These are phyloP conservation scores for Backusella psychrophila DNA, from an alignment of 192 early-diverging fungal species.

Conservation along the genomic window DNA sequence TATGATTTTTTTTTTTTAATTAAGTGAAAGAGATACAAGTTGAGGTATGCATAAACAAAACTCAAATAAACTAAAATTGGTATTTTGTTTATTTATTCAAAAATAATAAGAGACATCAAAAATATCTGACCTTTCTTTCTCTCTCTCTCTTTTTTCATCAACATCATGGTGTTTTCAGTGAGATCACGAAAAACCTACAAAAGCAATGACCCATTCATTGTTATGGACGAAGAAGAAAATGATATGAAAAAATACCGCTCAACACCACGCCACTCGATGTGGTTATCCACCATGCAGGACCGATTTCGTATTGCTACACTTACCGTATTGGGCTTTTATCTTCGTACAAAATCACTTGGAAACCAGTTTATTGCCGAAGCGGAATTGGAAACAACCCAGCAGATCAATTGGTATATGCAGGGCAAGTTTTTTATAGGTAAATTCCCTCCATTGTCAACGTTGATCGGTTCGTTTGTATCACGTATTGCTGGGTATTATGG, in stretches of 20 bases:
- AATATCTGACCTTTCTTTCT: not conserved
- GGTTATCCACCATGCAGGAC: not conserved
- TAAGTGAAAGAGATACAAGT: not conserved
- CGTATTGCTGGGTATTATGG: constrained; percentile 21
- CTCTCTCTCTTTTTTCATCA: not conserved
- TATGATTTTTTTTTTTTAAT: not conserved
- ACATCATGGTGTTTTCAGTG: not conserved
- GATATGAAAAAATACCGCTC: not conserved
- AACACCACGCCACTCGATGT: not conserved
- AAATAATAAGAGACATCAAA: not conserved
- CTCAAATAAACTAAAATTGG: not conserved
- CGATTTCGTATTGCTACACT: not conserved
- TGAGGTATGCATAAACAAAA: not conserved
- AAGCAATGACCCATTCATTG: not conserved
- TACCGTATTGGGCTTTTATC: not conserved
- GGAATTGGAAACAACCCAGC: constrained; percentile 14
- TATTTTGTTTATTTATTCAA: not conserved
- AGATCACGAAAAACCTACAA: not conserved
- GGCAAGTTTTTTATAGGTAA: constrained; percentile 27
- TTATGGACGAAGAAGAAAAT: not conserved
- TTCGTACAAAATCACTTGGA: not conserved
- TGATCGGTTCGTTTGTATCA: constrained; percentile 15
- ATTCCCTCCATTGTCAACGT: constrained; percentile 20
- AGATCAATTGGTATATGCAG: constrained; percentile 25
- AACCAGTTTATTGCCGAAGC: not conserved